Evolutionary conservation across 257 asterid species (phyloP).

Genomic region (Paulownia fortunei): DNA sequence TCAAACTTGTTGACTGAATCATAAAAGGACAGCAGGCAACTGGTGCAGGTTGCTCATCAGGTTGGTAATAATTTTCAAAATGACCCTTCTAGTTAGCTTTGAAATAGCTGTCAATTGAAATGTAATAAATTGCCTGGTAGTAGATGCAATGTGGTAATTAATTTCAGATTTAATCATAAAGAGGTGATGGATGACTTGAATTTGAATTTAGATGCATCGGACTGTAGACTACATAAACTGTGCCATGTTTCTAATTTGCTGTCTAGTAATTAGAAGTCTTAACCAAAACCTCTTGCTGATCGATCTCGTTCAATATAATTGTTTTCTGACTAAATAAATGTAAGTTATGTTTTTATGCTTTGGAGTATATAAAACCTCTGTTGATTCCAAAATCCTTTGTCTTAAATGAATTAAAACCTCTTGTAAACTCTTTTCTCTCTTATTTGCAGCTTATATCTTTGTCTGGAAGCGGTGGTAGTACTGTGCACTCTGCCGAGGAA

Average conservation of each 20-base stretch:
- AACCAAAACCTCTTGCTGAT: not conserved
- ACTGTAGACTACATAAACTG: not conserved
- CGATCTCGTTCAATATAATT: not conserved
- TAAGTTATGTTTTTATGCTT: not conserved
- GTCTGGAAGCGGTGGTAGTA: conserved; percentile 39
- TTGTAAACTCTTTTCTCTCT: not conserved
- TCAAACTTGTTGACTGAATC: conserved; percentile 27
- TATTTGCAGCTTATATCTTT: conserved; percentile 52
- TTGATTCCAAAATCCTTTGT: not conserved
- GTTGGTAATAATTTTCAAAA: conserved; percentile 28
- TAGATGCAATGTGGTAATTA: not conserved
- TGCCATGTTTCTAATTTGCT: not conserved
- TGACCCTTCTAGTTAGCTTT: not conserved
- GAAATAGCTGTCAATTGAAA: not conserved
- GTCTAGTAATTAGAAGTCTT: not conserved
- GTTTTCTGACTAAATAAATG: not conserved
- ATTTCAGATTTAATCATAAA: not conserved
- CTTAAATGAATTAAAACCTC: not conserved
- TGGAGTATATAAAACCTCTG: not conserved
- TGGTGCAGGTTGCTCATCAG: conserved; percentile 53
- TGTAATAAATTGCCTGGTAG: not conserved
- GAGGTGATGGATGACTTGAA: not conserved
- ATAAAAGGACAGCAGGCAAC: conserved; percentile 32
- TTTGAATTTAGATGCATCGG: not conserved
- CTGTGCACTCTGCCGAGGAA: not conserved